Conservation (phyloP, 2,329 filamentous ascomycete genomes). For the Fusarium aywerte region DNA sequence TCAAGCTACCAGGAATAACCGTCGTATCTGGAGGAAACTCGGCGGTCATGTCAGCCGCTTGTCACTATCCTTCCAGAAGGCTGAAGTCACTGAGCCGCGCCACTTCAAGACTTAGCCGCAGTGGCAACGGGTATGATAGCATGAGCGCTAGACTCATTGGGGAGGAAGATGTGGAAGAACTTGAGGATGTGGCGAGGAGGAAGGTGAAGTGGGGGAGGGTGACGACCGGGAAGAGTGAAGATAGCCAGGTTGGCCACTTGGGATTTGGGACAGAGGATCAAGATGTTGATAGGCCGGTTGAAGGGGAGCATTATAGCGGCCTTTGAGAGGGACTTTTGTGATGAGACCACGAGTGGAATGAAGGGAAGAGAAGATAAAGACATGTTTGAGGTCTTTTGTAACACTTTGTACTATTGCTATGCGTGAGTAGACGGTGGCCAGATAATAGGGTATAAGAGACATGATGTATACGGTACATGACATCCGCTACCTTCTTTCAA, state of each 20-base stretch:
- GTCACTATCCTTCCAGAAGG: slow-evolving; percentile 15
- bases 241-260: slow-evolving; percentile 22
- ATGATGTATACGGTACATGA: not conserved
- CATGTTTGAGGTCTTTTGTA: not conserved
- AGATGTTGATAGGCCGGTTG: slow-evolving; percentile 19
- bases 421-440: not conserved
- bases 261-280: slow-evolving; percentile 33
- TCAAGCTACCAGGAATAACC: slow-evolving; percentile 24
- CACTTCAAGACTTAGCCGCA: not conserved
- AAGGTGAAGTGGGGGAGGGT: slow-evolving; percentile 33
- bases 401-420: not conserved
- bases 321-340: not conserved
- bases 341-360: not conserved
- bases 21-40: slow-evolving; percentile 31
- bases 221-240: slow-evolving; percentile 12
- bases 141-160: slow-evolving; percentile 4
- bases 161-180: not conserved
- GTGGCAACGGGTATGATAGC: not conserved
- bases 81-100: slow-evolving; percentile 3
- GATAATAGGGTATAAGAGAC: not conserved
- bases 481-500: not conserved
- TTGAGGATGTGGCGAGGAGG: not conserved
- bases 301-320: slow-evolving; percentile 32
- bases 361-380: not conserved
- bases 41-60: slow-evolving; percentile 34